Conservation (phyloP, 371 early-diverging fungal genomes). For the Mucor saturninus region DNA sequence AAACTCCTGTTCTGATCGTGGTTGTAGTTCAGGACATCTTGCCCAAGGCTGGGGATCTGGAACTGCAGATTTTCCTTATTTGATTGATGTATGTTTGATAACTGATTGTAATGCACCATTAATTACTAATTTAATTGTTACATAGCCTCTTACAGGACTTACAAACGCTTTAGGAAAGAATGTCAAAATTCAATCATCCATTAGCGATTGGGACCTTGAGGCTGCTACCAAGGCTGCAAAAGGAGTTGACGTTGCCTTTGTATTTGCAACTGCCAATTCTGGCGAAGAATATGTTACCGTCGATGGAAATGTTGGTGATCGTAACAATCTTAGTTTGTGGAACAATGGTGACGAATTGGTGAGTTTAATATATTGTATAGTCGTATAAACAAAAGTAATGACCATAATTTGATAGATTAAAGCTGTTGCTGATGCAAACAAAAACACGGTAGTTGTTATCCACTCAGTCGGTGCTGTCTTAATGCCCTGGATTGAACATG, state of each 20-base stretch:
- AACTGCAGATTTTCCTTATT: constrained; percentile 59
- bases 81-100: constrained; percentile 33
- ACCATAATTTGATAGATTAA: constrained; percentile 38
- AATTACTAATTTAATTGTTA: no score
- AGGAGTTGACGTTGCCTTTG: constrained; percentile 60
- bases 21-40: constrained; percentile 52
- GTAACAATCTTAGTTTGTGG: constrained; percentile 63
- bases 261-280: constrained; percentile 61
- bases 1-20: constrained; percentile 30
- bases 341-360: constrained; percentile 63
- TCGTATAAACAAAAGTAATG: neutral
- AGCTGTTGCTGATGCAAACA: constrained; percentile 56
- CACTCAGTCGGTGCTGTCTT: constrained; percentile 61
- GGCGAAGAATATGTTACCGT: constrained; percentile 61
- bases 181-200: constrained; percentile 34
- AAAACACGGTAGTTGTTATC: constrained; percentile 64
- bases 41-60: constrained; percentile 75
- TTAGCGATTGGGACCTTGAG: constrained; percentile 48
- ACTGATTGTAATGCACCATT: no score
- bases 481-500: constrained; percentile 64
- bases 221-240: constrained; percentile 42
- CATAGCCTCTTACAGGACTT: constrained; percentile 43
- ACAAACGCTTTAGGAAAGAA: constrained; percentile 34
- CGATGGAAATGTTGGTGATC: constrained; percentile 58
- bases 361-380: neutral